Evolutionary conservation across 2,329 filamentous ascomycete genomes (phyloP).

Genomic region (Sphaerulina vaccinii): DNA sequence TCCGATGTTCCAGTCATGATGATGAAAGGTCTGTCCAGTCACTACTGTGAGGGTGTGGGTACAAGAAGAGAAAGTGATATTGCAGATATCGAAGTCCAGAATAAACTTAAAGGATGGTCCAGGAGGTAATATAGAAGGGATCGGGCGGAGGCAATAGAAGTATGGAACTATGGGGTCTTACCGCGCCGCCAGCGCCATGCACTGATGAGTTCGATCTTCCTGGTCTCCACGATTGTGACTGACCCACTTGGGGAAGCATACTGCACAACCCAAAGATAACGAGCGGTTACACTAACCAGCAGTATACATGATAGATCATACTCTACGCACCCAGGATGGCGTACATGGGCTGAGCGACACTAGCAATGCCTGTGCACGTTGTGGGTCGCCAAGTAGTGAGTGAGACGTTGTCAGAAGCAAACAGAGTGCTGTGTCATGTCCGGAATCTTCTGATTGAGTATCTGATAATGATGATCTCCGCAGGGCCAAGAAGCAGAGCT

Average conservation of each 20-base stretch:
- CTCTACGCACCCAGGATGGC: conserved; percentile 4
- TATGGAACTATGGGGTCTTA: too few relatives aligned
- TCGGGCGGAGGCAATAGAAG: conserved; percentile 7
- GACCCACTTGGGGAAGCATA: conserved; percentile 13
- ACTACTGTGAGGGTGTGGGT: not conserved
- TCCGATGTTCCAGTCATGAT: conserved; percentile 18
- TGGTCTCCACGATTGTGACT: conserved; percentile 6
- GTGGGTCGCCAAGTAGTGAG: conserved; percentile 25
- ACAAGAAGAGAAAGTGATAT: conserved; percentile 5
- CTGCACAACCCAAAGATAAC: conserved; percentile 12
- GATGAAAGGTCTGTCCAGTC: not conserved
- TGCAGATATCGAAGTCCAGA: not conserved
- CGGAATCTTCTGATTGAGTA: conserved; percentile 6
- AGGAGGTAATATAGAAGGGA: conserved; percentile 14
- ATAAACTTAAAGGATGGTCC: conserved; percentile 15
- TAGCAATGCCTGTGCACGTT: conserved; percentile 19
- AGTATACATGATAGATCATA: conserved; percentile 8
- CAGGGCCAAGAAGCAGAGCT: conserved; percentile 15
- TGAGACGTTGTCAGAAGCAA: conserved; percentile 23
- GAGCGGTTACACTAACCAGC: conserved; percentile 16
- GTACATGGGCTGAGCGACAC: conserved; percentile 7
- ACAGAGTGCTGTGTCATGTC: conserved; percentile 14
- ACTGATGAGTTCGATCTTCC: conserved; percentile 17
- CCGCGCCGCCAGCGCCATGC: conserved; percentile 18
- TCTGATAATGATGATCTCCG: conserved; percentile 20